A percentile compares a stretch with the other conserved stretches of the same genome.
Conservation (phyloP, 495 filamentous ascomycete genomes). For the Thermothielavioides terrestris region DNA sequence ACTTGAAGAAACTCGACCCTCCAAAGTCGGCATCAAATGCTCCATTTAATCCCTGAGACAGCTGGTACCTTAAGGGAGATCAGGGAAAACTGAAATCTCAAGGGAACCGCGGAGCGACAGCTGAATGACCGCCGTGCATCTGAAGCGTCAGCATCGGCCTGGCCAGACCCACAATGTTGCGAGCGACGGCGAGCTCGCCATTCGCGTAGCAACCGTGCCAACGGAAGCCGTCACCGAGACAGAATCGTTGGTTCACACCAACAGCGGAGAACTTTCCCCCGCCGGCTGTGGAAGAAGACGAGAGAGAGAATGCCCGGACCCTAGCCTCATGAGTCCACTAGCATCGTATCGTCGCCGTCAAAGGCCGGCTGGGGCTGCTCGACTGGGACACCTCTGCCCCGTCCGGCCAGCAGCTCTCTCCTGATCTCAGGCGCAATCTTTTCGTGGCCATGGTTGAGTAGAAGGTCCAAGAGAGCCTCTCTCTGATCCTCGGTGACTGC, state of each 20-base stretch:
- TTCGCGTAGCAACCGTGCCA: neutral
- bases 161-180: neutral
- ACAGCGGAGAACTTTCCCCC: neutral
- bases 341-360: constrained; percentile 90
- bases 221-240: no score
- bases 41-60: no score
- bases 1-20: no score
- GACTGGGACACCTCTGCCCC: constrained; percentile 68
- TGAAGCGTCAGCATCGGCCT: no score
- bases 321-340: constrained; percentile 40
- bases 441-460: constrained; percentile 80
- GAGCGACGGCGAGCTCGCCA: neutral
- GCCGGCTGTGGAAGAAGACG: neutral
- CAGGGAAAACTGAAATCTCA: no score
- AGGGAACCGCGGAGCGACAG: no score
- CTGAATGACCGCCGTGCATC: no score
- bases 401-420: constrained; percentile 80
- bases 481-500: constrained; percentile 56
- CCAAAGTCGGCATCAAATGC: neutral
- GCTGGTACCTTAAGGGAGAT: no score
- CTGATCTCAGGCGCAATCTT: constrained; percentile 85
- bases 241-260: neutral
- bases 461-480: constrained; percentile 80
- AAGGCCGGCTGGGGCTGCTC: constrained; percentile 43
- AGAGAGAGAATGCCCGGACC: neutral